Evolutionary conservation across 306 rosid species (phyloP).

Genomic region (Acacia melanoxylon): DNA sequence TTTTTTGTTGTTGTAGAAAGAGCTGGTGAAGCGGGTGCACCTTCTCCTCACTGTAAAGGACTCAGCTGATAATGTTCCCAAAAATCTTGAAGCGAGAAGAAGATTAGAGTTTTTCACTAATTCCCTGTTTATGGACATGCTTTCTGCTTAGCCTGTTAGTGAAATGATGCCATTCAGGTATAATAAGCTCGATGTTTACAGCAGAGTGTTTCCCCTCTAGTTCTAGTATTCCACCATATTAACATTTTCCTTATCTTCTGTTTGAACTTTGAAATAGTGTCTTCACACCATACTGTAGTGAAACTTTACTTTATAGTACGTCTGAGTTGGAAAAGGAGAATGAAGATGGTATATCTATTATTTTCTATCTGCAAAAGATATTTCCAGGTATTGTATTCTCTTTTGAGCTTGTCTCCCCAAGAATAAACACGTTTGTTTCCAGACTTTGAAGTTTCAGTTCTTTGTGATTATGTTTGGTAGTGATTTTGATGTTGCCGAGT

Average conservation of each 20-base stretch:
- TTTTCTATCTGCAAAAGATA: slow-evolving; percentile 97
- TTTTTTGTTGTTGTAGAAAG: slow-evolving; percentile 50
- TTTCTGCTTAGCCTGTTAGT: slow-evolving; percentile 90
- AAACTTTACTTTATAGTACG: slow-evolving; percentile 87
- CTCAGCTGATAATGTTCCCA: slow-evolving; percentile 87
- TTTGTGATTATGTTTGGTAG: background rate
- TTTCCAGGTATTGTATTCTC: slow-evolving; percentile 75
- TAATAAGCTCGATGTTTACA: slow-evolving; percentile 3
- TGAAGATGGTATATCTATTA: slow-evolving; percentile 89
- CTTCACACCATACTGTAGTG: slow-evolving; percentile 98
- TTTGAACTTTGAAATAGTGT: slow-evolving; percentile 62
- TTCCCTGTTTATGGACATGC: slow-evolving; percentile 96
- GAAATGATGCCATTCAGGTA: slow-evolving; percentile 92
- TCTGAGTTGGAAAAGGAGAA: slow-evolving; percentile 85
- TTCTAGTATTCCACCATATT: background rate
- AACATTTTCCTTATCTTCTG: slow-evolving; percentile 20
- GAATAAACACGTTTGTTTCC: background rate
- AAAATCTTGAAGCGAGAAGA: slow-evolving; percentile 98
- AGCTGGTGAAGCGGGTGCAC: slow-evolving; percentile 88
- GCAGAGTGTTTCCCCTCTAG: background rate
- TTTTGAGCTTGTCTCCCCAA: background rate
- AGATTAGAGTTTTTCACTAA: slow-evolving; percentile 90
- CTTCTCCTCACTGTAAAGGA: slow-evolving; percentile 96
- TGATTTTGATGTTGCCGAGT: slow-evolving; percentile 74
- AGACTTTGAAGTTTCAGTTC: background rate